A percentile compares a stretch with the other conserved stretches of the same genome.
phyloP scores from a whole-genome alignment of 2,329 filamentous ascomycete species.

The Davidsoniella australis region DNA sequence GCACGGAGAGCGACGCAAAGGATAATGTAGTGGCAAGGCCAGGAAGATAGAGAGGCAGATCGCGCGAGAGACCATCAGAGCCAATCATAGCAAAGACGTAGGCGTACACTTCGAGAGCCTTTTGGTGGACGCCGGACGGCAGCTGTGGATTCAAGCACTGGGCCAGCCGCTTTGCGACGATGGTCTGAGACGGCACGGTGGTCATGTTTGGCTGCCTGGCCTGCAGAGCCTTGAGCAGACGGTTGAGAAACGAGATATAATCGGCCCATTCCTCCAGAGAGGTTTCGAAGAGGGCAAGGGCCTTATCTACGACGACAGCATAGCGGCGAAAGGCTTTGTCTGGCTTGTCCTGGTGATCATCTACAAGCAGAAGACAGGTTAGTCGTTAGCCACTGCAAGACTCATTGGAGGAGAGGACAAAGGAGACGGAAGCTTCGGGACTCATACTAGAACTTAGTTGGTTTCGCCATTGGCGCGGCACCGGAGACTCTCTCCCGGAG shows the following conservation, averaged over 20 bases:
- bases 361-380: conserved; percentile 18
- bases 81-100: conserved; percentile 80
- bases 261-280: conserved; percentile 97
- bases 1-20: conserved; percentile 84
- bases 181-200: conserved; percentile 62
- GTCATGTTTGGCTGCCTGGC: conserved; percentile 56
- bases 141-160: conserved; percentile 89
- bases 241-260: conserved; percentile 92
- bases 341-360: conserved; percentile 35
- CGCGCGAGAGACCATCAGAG: conserved; percentile 59
- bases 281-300: conserved; percentile 78
- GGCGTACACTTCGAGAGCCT: conserved; percentile 82
- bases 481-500: conserved; percentile 66
- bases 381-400: neutral
- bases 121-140: conserved; percentile 94
- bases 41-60: conserved; percentile 76
- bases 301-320: conserved; percentile 72
- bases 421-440: conserved; percentile 5
- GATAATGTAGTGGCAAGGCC: conserved; percentile 78
- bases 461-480: conserved; percentile 59
- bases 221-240: conserved; percentile 84
- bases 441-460: conserved; percentile 58
- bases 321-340: conserved; percentile 72
- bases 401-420: conserved; percentile 3
- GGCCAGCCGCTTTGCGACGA: conserved; percentile 76